Evolutionary conservation across 2,329 filamentous ascomycete genomes (phyloP), one percentile per base, ranked within the genome.

Genomic region (Nemania bipapillata): DNA sequence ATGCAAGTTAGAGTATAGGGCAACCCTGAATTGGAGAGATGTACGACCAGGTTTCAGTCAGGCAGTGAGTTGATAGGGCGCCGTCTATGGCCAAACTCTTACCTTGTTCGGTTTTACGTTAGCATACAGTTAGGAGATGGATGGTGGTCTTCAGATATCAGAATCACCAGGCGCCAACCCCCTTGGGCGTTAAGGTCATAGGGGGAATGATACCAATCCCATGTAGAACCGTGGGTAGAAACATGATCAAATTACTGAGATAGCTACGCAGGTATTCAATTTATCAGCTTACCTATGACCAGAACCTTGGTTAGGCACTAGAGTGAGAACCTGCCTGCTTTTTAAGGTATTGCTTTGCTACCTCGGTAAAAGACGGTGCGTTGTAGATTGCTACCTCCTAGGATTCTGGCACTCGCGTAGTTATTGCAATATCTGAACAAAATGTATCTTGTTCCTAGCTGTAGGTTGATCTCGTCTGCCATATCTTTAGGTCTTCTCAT

Each of bases 131-230:
- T 12, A 28, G 53, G 28, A 47, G 54, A 47, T 50, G 60, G 61
- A 69, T 69, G 45, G 60, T 66, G 55, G 61, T 71, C 63, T 67
- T 24, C 50, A 50, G 56, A 37, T 35, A 26, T 62, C 58, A 67
- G 24, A 58, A 57, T 55, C 30, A 55, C 62, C 50, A 68, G 52
- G 26, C 66, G 62, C n/a, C 40, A 54, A 47, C n/a, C 17, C 55
- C 20, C 26, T 59, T 5, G 42, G 32, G 47, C 50, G 4, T 55
- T 4, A 6, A 52, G 30, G 49, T 49, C 45, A 12, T 32, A 20
- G 49, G 37, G 42, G 45, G n/a, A 30, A 64, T 63, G 42, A 30
- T 59, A 49, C 15, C 68, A 49, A 47, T 24, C 22, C 20, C 42
- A 62, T 54, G 45, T 67, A 56, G 37, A 47, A 54, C 12, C 20